Base-by-base conservation (phyloP, 2,329 filamentous ascomycete genomes). In the Emydomyces testavorans region DNA sequence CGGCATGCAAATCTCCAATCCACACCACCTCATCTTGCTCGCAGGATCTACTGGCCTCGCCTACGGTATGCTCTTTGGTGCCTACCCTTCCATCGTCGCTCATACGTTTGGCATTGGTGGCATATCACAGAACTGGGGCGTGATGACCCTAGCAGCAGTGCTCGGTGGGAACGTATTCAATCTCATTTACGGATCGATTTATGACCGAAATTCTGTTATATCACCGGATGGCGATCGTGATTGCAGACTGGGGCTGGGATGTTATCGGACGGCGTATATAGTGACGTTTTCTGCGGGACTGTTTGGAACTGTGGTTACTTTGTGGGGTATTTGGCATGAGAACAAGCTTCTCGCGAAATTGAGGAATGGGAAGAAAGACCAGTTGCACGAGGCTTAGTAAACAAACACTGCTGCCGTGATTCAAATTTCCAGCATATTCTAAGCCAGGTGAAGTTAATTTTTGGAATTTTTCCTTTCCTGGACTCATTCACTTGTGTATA, bases 111-210 rank as follows among this genome's bases (percentile, higher is more conserved):
- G 92, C 6, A 83, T 95, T 21, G 77, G 82, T 52, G 90, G 89
- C 1, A 73, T 98, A 39, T 88, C 83, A 48, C 86, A 94, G 61
- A 98, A 96, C 60, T 98, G 92, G 90, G 92, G 92, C 11, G 83
- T 84, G 57, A 93, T 98, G 80, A 95, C 87, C 0, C 71, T 95
- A 40, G 83, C 86, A 2, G 89, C 90, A 0, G 86, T 94, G 2
- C 66, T 94, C 23, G 88, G 82, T 6, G 89, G 87, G 42, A 94
- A 96, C 58, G 65, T 94, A 18, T 96, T 94, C 73, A 98, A 96
- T 62, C 68, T 95, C 1, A 79, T 92, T 50, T 98, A 96, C 62
- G 92, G 92, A 41, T 68, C 65, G 13, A 80, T 94, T 0, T 93
- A 87, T 57, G 92, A 98, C 62, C 69, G 70, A 6, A 88, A 95